Conservation (phyloP, 2,329 filamentous ascomycete species). For the Colletotrichum noveboracense region DNA sequence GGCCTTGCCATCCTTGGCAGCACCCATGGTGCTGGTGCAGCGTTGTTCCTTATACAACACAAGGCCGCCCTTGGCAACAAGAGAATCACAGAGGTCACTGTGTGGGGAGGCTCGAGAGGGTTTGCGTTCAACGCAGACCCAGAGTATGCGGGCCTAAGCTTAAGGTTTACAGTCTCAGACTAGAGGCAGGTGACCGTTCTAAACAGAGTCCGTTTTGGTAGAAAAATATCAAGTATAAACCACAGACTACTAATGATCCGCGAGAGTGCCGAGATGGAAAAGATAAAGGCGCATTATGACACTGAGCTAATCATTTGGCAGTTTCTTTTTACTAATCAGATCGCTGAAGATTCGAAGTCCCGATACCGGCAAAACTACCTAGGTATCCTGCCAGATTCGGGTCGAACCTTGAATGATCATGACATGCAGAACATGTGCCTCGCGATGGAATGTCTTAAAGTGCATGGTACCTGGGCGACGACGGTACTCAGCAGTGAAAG, state of each 20-base stretch:
- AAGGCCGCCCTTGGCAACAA: neutral
- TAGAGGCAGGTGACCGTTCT: neutral
- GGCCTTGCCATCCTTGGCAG: neutral
- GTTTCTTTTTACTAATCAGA: no score
- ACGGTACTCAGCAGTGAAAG: neutral
- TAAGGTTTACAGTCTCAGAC: neutral
- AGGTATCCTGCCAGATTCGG: neutral
- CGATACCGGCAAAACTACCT: neutral
- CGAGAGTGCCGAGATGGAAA: neutral
- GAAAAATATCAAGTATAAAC: no score
- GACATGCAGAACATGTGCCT: neutral
- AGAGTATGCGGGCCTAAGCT: neutral
- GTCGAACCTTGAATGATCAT: rapidly evolving
- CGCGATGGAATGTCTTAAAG: rapidly evolving
- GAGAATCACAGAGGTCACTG: neutral
- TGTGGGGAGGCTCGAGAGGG: neutral
- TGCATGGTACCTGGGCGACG: neutral
- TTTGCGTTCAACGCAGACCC: neutral
- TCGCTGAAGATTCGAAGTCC: no score
- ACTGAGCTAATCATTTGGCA: no score
- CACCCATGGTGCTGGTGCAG: neutral
- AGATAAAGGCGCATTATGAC: neutral
- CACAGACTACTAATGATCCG: neutral
- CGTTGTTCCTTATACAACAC: neutral
- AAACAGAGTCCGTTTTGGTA: neutral